These are phyloP conservation scores for Tetrastigma voinierianum DNA, from an alignment of 164 flowering plant species.

Conservation along the genomic window DNA sequence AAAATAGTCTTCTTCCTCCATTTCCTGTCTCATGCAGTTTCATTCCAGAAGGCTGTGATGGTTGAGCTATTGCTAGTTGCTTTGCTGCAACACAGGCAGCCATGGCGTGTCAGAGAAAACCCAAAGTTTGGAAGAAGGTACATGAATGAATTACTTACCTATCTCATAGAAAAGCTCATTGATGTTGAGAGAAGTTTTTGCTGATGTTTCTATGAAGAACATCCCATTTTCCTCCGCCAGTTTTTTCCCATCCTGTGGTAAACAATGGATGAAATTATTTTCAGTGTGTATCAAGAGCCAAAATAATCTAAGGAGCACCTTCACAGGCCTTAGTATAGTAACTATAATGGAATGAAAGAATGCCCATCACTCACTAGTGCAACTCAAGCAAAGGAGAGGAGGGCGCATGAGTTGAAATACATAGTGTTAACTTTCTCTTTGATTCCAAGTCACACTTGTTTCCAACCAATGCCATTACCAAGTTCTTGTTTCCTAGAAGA, in stretches of 20 bases:
- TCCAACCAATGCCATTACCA: slow-evolving; percentile 71
- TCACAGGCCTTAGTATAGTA: too few species aligned
- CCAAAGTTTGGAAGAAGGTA: too few species aligned
- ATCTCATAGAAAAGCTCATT: slow-evolving; percentile 66
- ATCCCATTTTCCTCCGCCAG: slow-evolving; percentile 65
- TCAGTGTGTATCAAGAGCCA: too few species aligned
- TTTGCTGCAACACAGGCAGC: slow-evolving; percentile 22
- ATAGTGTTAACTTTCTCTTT: slow-evolving; percentile 47
- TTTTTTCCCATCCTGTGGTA: slow-evolving; percentile 45
- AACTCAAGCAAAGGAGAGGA: neutral
- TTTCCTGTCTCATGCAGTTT: slow-evolving; percentile 18
- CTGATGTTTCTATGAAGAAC: slow-evolving; percentile 67
- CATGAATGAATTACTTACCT: slow-evolving; percentile 29
- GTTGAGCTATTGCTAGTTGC: slow-evolving; percentile 28
- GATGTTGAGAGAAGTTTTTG: slow-evolving; percentile 54
- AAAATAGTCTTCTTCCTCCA: slow-evolving; percentile 17
- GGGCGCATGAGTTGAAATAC: slow-evolving; percentile 19
- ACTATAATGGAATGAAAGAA: too few species aligned
- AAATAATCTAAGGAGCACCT: too few species aligned
- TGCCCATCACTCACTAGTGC: too few species aligned
- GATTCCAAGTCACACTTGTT: slow-evolving; percentile 62
- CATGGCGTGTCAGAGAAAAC: too few species aligned
- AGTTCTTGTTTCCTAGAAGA: slow-evolving; percentile 32
- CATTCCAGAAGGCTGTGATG: slow-evolving; percentile 24
- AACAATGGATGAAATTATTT: too few species aligned